Evolutionary conservation across 2,329 filamentous ascomycete genomes (phyloP).

Genomic region (Nannizzia gypsea): DNA sequence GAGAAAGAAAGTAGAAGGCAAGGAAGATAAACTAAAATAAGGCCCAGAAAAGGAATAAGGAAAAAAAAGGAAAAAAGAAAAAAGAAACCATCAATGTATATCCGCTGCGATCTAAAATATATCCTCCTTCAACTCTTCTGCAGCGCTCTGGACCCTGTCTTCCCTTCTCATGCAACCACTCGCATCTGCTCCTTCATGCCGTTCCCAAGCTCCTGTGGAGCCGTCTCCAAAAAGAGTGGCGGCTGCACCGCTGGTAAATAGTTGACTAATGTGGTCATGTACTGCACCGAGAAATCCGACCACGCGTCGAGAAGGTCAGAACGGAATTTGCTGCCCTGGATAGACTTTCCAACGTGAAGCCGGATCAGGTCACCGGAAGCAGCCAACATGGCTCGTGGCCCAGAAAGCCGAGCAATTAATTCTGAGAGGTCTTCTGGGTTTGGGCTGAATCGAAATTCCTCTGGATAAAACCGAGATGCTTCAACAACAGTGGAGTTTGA

Average conservation of each 20-base stretch:
- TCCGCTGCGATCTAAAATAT: background rate
- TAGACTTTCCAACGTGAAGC: background rate
- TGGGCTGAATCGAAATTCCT: background rate
- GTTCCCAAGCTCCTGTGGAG: background rate
- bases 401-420: background rate
- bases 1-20: background rate
- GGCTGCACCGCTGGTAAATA: background rate
- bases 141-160: background rate
- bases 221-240: background rate
- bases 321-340: slow-evolving; percentile 1
- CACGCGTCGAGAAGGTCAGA: background rate
- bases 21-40: too few relatives aligned
- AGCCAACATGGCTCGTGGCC: background rate
- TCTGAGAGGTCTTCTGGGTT: background rate
- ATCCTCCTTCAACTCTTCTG: background rate
- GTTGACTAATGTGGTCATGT: background rate
- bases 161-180: background rate
- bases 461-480: background rate
- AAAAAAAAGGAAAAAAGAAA: background rate
- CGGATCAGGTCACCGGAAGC: background rate
- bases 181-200: background rate
- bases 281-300: background rate
- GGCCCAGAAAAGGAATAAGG: background rate
- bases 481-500: background rate
- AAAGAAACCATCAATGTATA: background rate